phyloP scores from a whole-genome alignment of 371 early-diverging fungal species.

The Mucor velutinosus region DNA sequence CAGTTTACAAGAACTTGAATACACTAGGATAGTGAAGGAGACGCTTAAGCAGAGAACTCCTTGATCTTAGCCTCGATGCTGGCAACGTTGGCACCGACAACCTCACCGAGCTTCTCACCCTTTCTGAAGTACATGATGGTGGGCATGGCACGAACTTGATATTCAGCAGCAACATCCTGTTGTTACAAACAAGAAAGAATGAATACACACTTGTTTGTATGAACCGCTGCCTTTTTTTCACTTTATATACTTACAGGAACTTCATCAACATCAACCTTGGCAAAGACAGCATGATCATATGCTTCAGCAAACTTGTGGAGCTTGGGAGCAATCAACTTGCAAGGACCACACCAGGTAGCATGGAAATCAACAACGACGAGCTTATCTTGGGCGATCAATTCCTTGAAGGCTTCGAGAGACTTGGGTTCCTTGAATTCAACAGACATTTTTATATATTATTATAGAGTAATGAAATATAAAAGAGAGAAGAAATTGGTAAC shows the following conservation, averaged over 20 bases:
- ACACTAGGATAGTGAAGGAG: neutral
- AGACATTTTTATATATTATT: conserved; percentile 15
- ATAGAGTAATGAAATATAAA: conserved; percentile 1
- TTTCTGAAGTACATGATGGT: conserved; percentile 83
- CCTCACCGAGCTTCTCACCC: conserved; percentile 71
- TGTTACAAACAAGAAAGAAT: neutral
- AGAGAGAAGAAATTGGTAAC: neutral
- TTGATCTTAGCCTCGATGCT: conserved; percentile 25
- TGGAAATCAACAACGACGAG: conserved; percentile 66
- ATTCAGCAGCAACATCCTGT: conserved; percentile 70
- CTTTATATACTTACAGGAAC: conserved; percentile 42
- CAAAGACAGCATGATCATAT: conserved; percentile 63
- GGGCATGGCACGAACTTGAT: conserved; percentile 87
- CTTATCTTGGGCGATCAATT: conserved; percentile 30
- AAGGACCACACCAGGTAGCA: conserved; percentile 83
- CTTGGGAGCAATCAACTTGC: conserved; percentile 85
- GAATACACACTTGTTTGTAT: neutral
- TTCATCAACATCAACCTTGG: conserved; percentile 87
- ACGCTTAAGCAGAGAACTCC: conserved; percentile 6
- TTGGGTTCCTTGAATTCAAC: conserved; percentile 24
- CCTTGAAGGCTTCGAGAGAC: conserved; percentile 32
- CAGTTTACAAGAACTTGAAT: neutral
- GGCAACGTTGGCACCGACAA: conserved; percentile 70
- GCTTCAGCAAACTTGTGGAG: conserved; percentile 59
- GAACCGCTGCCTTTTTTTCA: neutral